These are phyloP conservation scores for Trichoderma cornu-damae DNA, from an alignment of 2,329 filamentous ascomycete genomes.

Conservation along the genomic window DNA sequence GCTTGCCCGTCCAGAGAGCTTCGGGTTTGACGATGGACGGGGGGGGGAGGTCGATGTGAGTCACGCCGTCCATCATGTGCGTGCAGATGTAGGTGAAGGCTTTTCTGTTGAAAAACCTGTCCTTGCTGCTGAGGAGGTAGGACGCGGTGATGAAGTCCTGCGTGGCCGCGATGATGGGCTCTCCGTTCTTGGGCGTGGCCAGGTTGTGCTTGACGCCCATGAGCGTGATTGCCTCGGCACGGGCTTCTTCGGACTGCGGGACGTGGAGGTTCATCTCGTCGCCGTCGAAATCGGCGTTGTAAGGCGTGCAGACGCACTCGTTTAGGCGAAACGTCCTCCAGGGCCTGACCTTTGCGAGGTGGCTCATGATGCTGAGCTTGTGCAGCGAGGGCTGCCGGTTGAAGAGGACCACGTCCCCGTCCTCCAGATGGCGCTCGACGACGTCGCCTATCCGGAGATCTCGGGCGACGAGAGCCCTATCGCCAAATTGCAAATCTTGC, in stretches of 20 bases:
- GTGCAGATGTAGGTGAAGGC: slow-evolving; percentile 86
- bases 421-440: slow-evolving; percentile 90
- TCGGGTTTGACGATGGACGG: slow-evolving; percentile 82
- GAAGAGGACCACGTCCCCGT: slow-evolving; percentile 94
- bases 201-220: slow-evolving; percentile 99
- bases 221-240: slow-evolving; percentile 88
- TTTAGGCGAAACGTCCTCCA: slow-evolving; percentile 96
- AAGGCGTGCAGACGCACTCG: slow-evolving; percentile 95
- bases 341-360: slow-evolving; percentile 86
- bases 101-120: slow-evolving; percentile 84
- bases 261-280: slow-evolving; percentile 99
- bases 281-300: slow-evolving; percentile 98
- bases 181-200: slow-evolving; percentile 92
- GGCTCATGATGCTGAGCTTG: slow-evolving; percentile 97
- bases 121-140: slow-evolving; percentile 85
- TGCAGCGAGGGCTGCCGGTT: slow-evolving; percentile 96
- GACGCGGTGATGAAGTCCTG: slow-evolving; percentile 98
- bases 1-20: slow-evolving; percentile 92
- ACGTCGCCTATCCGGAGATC: slow-evolving; percentile 76
- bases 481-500: slow-evolving; percentile 69
- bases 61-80: slow-evolving; percentile 83
- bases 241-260: slow-evolving; percentile 93
- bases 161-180: slow-evolving; percentile 97
- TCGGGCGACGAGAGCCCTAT: slow-evolving; percentile 64
- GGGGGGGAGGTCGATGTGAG: slow-evolving; percentile 76